A percentile compares a stretch with the other conserved stretches of the same genome.
Conservation (phyloP, 805 yeast genomes). For the Ogataea methanolica region DNA sequence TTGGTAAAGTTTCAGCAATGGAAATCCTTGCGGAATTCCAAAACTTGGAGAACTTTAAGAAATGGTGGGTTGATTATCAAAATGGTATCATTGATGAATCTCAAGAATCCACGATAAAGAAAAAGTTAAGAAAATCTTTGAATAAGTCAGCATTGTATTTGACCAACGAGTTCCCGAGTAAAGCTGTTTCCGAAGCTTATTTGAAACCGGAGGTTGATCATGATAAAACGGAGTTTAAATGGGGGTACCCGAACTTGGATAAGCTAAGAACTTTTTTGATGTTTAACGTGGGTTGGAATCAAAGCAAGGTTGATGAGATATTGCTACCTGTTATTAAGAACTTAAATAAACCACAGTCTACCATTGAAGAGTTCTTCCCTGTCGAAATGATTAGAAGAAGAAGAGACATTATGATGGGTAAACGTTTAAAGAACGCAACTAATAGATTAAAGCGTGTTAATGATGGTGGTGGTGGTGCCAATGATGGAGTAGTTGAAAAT, state of each 20-base stretch:
- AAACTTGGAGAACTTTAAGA: constrained; percentile 34
- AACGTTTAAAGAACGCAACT: constrained; percentile 58
- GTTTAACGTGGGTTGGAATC: constrained; percentile 75
- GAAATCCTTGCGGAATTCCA: constrained; percentile 86
- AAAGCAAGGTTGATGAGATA: constrained; percentile 71
- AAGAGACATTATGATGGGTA: constrained; percentile 48
- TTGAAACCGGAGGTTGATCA: constrained; percentile 76
- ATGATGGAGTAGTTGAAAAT: no score
- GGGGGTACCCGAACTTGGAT: constrained; percentile 91
- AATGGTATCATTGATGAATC: constrained; percentile 34
- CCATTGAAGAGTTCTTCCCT: constrained; percentile 66
- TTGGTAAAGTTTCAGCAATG: constrained; percentile 92
- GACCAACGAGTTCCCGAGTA: constrained; percentile 66
- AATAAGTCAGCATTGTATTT: constrained; percentile 49
- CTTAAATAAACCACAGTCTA: constrained; percentile 65
- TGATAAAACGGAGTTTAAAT: constrained; percentile 70
- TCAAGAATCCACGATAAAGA: constrained; percentile 45
- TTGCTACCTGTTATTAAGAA: constrained; percentile 81
- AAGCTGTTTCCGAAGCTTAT: constrained; percentile 68
- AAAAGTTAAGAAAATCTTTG: constrained; percentile 53
- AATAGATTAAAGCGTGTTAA: constrained; percentile 34
- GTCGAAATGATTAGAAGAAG: constrained; percentile 45
- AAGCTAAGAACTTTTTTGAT: constrained; percentile 65
- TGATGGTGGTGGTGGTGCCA: not conserved
- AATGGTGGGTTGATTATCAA: constrained; percentile 56